Percentiles rank a stretch among this genome's conserved stretches.
Conservation (phyloP, 2,329 filamentous ascomycete genomes). For the Sporothrix curviconia region DNA sequence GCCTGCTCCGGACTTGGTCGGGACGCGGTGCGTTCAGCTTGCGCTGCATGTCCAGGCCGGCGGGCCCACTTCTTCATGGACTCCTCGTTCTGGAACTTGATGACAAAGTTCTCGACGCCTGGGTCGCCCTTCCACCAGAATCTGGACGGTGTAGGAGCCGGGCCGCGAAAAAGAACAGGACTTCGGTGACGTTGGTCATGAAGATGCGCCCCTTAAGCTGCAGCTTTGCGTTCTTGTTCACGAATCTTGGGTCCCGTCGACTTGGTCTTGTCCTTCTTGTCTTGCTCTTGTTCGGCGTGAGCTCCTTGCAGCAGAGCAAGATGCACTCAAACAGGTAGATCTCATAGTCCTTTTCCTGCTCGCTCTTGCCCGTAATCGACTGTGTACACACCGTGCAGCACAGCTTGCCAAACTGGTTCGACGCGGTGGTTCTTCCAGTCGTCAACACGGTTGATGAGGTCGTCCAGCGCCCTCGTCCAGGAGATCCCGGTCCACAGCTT, state of each 20-base stretch:
- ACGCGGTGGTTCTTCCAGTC: slow-evolving; percentile 95
- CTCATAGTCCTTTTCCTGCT: slow-evolving; percentile 94
- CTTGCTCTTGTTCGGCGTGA: slow-evolving; percentile 75
- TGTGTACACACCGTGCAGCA: slow-evolving; percentile 84
- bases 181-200: slow-evolving; percentile 97
- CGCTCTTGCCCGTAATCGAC: slow-evolving; percentile 84
- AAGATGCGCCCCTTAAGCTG: slow-evolving; percentile 97
- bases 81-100: slow-evolving; percentile 87
- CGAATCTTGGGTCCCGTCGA: slow-evolving; percentile 50
- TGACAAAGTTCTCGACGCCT: slow-evolving; percentile 91
- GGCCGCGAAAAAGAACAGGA: slow-evolving; percentile 82
- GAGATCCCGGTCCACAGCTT: slow-evolving; percentile 83
- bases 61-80: slow-evolving; percentile 88
- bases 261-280: slow-evolving; percentile 62
- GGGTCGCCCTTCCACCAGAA: slow-evolving; percentile 98
- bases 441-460: slow-evolving; percentile 76
- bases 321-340: slow-evolving; percentile 97
- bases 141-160: slow-evolving; percentile 85
- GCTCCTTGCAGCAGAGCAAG: slow-evolving; percentile 92
- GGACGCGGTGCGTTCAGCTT: slow-evolving; percentile 50
- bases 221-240: slow-evolving; percentile 69
- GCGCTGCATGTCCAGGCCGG: slow-evolving; percentile 70
- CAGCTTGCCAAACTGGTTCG: slow-evolving; percentile 81
- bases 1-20: slow-evolving; percentile 40
- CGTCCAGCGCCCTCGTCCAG: slow-evolving; percentile 75